Conservation (phyloP, 2,329 filamentous ascomycete species). For the Xylaria arbuscula region DNA sequence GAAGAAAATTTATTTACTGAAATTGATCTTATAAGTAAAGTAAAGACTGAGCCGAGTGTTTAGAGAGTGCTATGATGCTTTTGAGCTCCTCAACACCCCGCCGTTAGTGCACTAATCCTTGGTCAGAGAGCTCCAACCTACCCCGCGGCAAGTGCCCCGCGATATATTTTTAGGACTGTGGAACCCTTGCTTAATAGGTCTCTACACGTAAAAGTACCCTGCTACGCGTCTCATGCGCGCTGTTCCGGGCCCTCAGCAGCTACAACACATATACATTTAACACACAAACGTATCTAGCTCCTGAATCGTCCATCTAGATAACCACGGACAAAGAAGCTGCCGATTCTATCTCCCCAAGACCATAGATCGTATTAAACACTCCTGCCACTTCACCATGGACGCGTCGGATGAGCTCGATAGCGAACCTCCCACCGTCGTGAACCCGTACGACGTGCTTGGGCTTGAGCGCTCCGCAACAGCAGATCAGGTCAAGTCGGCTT, state of each 20-base stretch:
- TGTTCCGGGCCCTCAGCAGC: not conserved
- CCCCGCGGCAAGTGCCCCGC: constrained; percentile 26
- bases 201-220: not conserved
- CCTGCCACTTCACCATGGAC: constrained; percentile 53
- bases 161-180: constrained; percentile 3
- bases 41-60: too few species aligned
- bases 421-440: constrained; percentile 68
- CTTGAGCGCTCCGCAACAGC: constrained; percentile 77
- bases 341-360: not conserved
- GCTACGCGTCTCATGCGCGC: constrained; percentile 11
- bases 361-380: not conserved
- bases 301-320: not conserved
- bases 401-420: constrained; percentile 65
- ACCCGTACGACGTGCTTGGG: constrained; percentile 84
- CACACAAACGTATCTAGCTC: not conserved
- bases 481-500: constrained; percentile 87
- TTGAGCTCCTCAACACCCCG: not conserved
- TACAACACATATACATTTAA: not conserved
- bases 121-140: constrained; percentile 6
- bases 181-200: not conserved
- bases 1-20: not conserved
- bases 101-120: not conserved
- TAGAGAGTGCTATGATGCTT: not conserved
- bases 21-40: not conserved
- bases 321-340: not conserved